Evolutionary conservation across 352 stramenopile genomes (phyloP).

Genomic region (Globisporangium middletonii): DNA sequence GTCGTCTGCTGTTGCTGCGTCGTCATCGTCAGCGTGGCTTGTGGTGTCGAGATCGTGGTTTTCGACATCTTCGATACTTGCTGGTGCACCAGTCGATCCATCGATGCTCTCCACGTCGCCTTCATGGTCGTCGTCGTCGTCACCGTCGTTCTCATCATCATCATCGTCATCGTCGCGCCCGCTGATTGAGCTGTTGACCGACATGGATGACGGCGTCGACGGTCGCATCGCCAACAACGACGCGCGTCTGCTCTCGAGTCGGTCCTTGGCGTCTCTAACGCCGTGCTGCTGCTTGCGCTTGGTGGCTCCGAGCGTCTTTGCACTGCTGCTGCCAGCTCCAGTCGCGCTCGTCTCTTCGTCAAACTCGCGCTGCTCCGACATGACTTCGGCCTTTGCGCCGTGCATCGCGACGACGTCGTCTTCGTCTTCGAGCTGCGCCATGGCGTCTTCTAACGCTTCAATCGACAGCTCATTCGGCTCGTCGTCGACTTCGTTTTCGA

Average conservation of each 20-base stretch:
- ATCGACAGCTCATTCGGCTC: slow-evolving; percentile 48
- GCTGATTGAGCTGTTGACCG: slow-evolving; percentile 27
- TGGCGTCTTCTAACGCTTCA: slow-evolving; percentile 87
- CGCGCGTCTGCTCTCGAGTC: background rate
- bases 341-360: slow-evolving; percentile 30
- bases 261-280: too few species aligned
- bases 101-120: slow-evolving; percentile 18
- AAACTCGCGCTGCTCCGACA: slow-evolving; percentile 58
- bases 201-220: slow-evolving; percentile 30
- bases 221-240: slow-evolving; percentile 4
- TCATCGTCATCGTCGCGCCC: slow-evolving; percentile 36
- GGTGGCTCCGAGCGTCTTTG: slow-evolving; percentile 11
- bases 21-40: slow-evolving; percentile 14
- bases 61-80: slow-evolving; percentile 13
- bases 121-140: slow-evolving; percentile 34
- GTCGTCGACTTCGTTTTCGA: slow-evolving; percentile 14
- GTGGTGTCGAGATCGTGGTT: background rate
- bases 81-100: slow-evolving; percentile 8
- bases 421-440: slow-evolving; percentile 94
- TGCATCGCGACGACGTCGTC: slow-evolving; percentile 93
- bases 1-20: slow-evolving; percentile 12
- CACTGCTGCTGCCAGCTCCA: background rate
- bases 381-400: slow-evolving; percentile 55
- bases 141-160: slow-evolving; percentile 31
- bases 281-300: slow-evolving; percentile 8